phyloP scores from a whole-genome alignment of 2,329 filamentous ascomycete genomes.

The Arachnopeziza araneosa region DNA sequence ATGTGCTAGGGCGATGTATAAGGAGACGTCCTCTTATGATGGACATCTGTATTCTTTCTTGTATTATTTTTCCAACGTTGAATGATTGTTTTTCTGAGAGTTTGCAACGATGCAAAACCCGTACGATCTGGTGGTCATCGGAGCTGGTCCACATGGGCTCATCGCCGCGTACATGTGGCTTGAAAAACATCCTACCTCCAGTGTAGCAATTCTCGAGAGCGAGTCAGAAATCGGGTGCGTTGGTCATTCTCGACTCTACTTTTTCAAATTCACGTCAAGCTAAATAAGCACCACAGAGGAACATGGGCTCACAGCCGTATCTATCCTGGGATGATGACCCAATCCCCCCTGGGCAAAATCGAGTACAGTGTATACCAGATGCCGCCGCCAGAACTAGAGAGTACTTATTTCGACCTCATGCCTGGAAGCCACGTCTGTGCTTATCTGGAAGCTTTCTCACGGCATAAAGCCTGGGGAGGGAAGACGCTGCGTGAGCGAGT shows the following conservation, averaged over 20 bases:
- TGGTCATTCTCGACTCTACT: too few relatives aligned
- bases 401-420: constrained; percentile 24
- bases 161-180: constrained; percentile 14
- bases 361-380: constrained; percentile 30
- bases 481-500: constrained; percentile 2
- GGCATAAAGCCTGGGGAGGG: not conserved
- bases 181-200: constrained; percentile 9
- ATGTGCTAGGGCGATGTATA: not conserved
- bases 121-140: constrained; percentile 2
- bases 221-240: constrained; percentile 11
- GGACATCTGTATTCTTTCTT: not conserved
- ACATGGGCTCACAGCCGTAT: constrained; percentile 8
- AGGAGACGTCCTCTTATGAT: not conserved
- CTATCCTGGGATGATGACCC: constrained; percentile 19
- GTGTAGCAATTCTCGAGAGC: constrained; percentile 11
- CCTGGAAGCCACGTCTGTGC: constrained; percentile 25
- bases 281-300: not conserved
- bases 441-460: constrained; percentile 25
- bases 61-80: not conserved
- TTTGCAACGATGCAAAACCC: not conserved
- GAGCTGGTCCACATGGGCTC: constrained; percentile 10
- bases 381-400: constrained; percentile 21
- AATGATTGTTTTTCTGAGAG: not conserved
- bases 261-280: not conserved
- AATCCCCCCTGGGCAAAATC: constrained; percentile 26